Conservation (phyloP, 441 rosid species). For the Eutrema salsugineum region DNA sequence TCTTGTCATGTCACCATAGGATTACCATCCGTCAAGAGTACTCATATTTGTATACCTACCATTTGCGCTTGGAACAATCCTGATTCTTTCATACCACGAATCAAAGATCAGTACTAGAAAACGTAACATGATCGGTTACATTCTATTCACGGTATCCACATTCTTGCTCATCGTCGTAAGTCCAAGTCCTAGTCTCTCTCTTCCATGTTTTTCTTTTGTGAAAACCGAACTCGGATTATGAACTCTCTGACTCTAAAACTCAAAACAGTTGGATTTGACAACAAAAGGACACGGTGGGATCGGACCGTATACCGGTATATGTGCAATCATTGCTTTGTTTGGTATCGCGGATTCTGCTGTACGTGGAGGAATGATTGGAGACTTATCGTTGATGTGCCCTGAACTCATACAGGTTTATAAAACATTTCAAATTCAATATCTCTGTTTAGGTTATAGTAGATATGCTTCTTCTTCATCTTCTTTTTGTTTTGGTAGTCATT, state of each 20-base stretch:
- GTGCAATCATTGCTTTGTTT: slow-evolving; percentile 48
- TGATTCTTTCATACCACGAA: slow-evolving; percentile 36
- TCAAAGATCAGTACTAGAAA: slow-evolving; percentile 40
- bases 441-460: background rate
- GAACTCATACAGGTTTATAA: slow-evolving; percentile 60
- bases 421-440: background rate
- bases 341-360: slow-evolving; percentile 38
- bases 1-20: slow-evolving; percentile 24
- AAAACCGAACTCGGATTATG: background rate
- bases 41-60: slow-evolving; percentile 78
- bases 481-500: slow-evolving; percentile 46
- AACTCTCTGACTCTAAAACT: background rate
- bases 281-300: slow-evolving; percentile 41
- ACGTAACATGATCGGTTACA: slow-evolving; percentile 31
- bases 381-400: slow-evolving; percentile 40
- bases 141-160: slow-evolving; percentile 46
- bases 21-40: slow-evolving; percentile 59
- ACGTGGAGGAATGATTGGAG: slow-evolving; percentile 42
- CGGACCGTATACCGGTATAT: slow-evolving; percentile 51
- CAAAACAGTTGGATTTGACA: slow-evolving; percentile 31
- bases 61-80: slow-evolving; percentile 52
- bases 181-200: background rate
- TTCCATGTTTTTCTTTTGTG: background rate
- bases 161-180: slow-evolving; percentile 46
- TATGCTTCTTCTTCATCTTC: background rate